Evolutionary conservation across 306 rosid species (phyloP), one percentile per base, ranked within the genome.

Genomic region (Quercus parvula): DNA sequence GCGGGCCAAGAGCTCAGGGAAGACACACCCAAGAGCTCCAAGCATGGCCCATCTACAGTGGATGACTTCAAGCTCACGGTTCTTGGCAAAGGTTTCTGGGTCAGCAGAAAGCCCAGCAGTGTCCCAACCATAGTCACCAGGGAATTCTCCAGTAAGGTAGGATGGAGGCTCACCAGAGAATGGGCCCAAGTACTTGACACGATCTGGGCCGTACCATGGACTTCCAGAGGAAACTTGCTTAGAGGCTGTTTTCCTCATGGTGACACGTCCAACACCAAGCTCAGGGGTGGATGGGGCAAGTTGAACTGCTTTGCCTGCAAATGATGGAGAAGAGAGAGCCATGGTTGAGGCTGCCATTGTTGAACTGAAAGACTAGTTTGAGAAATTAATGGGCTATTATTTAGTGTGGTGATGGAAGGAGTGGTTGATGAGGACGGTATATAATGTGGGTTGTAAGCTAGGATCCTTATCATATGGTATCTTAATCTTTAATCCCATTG

Each of bases 1-100:
- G 27, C 97, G 92, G 74, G 99, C 72, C 86, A 91, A 55, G 46
- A 94, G 97, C 87, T 91, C 95, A 0, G 94, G 97, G 88, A 92
- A 92, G 68, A 94, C 95, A 12, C 94, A 87, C 1, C 97, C 97
- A 4, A 94, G 70, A 0, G 98, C 97, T 35, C 98, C 94, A 0
- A 94, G 92, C 98, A 94, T 94, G 88, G 98, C 98, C 98, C 97
- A 92, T 41, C 94, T 85, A 0, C 62, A 66, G 84, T 94, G 97
- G 87, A 94, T 92, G 25, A 94, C 99, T 25, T 92, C 95, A 0
- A 94, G 90, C 82, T 92, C 97, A 49, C 95, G 86, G 81, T 94
- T 94, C 75, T 63, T 90, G 28, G 97, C 94, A 3, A 94, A 92
- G 49, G 98, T 94, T 77, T 94, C 91, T 19, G 94, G 97, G 85